Evolutionary conservation across 495 filamentous ascomycete genomes (phyloP).

Genomic region (Peziza echinospora): DNA sequence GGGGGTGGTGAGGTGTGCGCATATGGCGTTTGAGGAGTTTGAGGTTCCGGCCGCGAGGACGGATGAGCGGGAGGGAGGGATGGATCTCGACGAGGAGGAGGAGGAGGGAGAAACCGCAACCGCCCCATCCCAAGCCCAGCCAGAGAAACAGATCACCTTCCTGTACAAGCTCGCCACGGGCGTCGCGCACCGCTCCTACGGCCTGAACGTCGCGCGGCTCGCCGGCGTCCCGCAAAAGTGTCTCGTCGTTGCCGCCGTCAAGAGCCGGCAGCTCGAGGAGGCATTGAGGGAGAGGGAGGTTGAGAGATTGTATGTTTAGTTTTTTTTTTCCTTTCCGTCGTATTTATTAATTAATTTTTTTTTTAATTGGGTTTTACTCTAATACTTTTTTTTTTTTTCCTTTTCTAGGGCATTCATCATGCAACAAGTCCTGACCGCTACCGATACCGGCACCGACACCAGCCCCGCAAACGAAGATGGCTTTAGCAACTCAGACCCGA

Average conservation of each 20-base stretch:
- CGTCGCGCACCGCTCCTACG: conserved; percentile 80
- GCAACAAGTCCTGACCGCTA: background rate
- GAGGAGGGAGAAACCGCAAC: conserved; percentile 21
- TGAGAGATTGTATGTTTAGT: conserved; percentile 10
- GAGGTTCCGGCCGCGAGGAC: background rate
- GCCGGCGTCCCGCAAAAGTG: conserved; percentile 59
- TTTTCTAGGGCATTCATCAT: background rate
- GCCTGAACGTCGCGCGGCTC: conserved; percentile 75
- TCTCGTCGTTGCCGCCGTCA: conserved; percentile 52
- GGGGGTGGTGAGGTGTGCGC: conserved; percentile 21
- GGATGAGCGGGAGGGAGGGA: background rate
- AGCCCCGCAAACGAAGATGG: background rate
- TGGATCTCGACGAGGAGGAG: conserved; percentile 13
- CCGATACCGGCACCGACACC: background rate
- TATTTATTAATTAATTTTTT: too few species aligned
- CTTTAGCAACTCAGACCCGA: background rate
- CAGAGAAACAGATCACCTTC: conserved; percentile 47
- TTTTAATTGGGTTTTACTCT: too few species aligned
- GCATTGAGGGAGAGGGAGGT: conserved; percentile 38
- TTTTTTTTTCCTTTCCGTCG: too few species aligned
- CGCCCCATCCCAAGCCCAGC: conserved; percentile 15
- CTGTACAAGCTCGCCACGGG: conserved; percentile 69
- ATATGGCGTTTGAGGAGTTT: conserved; percentile 26
- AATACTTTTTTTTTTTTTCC: too few species aligned
- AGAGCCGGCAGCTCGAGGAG: conserved; percentile 63